Evolutionary conservation across 2,329 filamentous ascomycete genomes (phyloP).

Genomic region (Fusarium temperatum): DNA sequence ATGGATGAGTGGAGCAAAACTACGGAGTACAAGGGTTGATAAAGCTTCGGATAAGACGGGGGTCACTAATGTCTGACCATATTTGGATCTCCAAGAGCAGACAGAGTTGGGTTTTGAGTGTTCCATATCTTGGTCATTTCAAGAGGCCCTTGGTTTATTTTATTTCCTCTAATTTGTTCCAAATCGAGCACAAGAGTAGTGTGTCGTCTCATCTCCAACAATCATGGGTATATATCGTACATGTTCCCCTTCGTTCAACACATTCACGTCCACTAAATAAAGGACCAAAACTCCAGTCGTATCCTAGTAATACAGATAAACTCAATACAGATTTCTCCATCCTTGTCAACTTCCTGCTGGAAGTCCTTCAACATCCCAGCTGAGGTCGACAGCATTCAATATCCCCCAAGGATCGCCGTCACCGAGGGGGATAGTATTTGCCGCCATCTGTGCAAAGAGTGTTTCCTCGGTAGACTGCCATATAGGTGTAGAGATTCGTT

Average conservation of each 20-base stretch:
- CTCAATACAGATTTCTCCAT: neutral
- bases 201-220: conserved; percentile 2
- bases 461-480: conserved; percentile 47
- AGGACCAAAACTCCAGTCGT: neutral
- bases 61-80: neutral
- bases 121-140: neutral
- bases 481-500: conserved; percentile 42
- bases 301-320: neutral
- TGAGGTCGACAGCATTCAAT: conserved; percentile 39
- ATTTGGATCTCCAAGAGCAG: neutral
- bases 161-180: neutral
- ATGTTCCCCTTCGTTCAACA: neutral
- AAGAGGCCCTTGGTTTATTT: neutral
- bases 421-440: conserved; percentile 32
- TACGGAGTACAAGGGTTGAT: neutral
- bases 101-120: neutral
- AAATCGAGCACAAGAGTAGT: conserved; percentile 28
- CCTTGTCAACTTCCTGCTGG: neutral
- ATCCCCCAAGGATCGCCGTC: conserved; percentile 44
- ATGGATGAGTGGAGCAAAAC: conserved; percentile 18
- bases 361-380: conserved; percentile 34
- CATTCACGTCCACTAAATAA: neutral
- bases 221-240: conserved; percentile 34
- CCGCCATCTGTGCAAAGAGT: conserved; percentile 42
- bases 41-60: conserved; percentile 19